Evolutionary conservation across 768 basidiomycete species (phyloP).

Genomic region (Naganishia friedmannii): DNA sequence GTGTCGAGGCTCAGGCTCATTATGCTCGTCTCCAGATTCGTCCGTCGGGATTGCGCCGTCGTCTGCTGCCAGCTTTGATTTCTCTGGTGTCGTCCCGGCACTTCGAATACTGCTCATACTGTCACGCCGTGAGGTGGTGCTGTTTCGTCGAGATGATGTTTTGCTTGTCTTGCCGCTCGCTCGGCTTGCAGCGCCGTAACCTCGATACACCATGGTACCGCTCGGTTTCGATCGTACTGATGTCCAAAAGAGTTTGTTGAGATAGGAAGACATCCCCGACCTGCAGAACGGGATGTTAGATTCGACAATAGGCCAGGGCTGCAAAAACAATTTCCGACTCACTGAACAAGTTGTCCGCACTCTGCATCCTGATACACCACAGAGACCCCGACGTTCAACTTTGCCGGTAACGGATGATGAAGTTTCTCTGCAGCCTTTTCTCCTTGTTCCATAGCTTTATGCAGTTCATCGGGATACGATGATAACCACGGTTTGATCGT

Average conservation of each 20-base stretch:
- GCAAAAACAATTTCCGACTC: slow-evolving; percentile 29
- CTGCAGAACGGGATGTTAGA: slow-evolving; percentile 23
- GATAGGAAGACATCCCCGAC: slow-evolving; percentile 43
- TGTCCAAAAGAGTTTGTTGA: slow-evolving; percentile 49
- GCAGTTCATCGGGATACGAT: slow-evolving; percentile 54
- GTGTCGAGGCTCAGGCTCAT: background rate
- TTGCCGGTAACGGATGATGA: slow-evolving; percentile 45
- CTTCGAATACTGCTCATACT: slow-evolving; percentile 37
- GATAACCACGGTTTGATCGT: slow-evolving; percentile 53
- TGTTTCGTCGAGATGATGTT: slow-evolving; percentile 23
- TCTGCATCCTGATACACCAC: slow-evolving; percentile 53
- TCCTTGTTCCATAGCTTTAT: slow-evolving; percentile 51
- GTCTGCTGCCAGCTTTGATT: slow-evolving; percentile 12
- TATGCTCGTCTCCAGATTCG: slow-evolving; percentile 11
- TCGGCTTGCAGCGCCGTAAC: slow-evolving; percentile 49
- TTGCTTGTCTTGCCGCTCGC: slow-evolving; percentile 27
- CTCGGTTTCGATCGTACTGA: slow-evolving; percentile 47
- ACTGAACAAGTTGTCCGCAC: slow-evolving; percentile 51
- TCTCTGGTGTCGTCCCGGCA: slow-evolving; percentile 3
- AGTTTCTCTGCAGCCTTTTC: slow-evolving; percentile 54
- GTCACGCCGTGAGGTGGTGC: slow-evolving; percentile 38
- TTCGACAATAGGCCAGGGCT: background rate
- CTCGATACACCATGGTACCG: slow-evolving; percentile 53
- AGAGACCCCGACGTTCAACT: slow-evolving; percentile 34
- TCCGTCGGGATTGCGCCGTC: slow-evolving; percentile 8